Conservation (phyloP, 2,329 filamentous ascomycete genomes). For the Exophiala xenobiotica region DNA sequence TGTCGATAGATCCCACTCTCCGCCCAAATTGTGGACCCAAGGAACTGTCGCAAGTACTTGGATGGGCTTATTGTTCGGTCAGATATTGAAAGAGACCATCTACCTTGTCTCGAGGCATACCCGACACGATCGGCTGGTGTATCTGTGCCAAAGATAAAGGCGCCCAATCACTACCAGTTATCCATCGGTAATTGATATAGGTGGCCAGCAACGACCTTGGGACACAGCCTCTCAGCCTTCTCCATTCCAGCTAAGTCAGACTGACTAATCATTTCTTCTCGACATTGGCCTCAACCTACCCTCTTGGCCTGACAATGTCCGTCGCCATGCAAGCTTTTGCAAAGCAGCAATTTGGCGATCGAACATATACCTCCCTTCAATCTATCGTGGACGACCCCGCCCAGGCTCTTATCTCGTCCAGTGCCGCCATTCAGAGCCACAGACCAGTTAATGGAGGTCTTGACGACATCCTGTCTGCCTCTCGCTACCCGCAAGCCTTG, state of each 20-base stretch:
- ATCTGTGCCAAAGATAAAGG: too few species aligned
- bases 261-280: background rate
- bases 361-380: constrained; percentile 20
- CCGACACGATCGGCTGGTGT: too few species aligned
- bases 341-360: constrained; percentile 13
- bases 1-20: background rate
- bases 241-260: too few species aligned
- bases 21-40: background rate
- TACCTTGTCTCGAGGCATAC: too few species aligned
- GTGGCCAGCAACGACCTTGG: too few species aligned
- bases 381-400: constrained; percentile 22
- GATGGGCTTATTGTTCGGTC: too few species aligned
- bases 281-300: background rate
- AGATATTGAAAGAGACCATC: too few species aligned
- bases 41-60: too few species aligned
- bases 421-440: background rate
- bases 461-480: constrained; percentile 26
- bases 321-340: constrained; percentile 13
- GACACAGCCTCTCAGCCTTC: too few species aligned
- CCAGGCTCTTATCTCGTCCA: constrained; percentile 8
- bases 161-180: too few species aligned
- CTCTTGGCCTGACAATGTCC: constrained; percentile 15
- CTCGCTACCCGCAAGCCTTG: constrained; percentile 22
- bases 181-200: too few species aligned
- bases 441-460: constrained; percentile 10